Evolutionary conservation across 495 filamentous ascomycete genomes (phyloP), one percentile per base, ranked within the genome.

Genomic region (Daldinia caldariorum): DNA sequence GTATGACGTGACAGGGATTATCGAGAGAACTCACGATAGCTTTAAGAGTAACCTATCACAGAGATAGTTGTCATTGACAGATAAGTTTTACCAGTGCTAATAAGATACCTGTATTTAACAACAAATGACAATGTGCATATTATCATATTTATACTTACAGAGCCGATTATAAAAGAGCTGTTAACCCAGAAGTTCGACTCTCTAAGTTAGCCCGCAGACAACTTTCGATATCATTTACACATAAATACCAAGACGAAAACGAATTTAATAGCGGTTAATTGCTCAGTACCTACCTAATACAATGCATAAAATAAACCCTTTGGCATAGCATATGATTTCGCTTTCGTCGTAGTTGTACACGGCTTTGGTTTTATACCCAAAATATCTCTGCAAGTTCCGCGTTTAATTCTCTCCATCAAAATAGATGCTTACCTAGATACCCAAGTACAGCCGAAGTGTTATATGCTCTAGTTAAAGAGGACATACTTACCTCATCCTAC

Each of bases 1-100:
- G 32, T 51, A 69, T 69, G 53, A 41, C 65, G 65, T 68, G 65
- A 68, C 58, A 20, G 43, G 34, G 56, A 38, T 41, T 6, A 3
- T 47, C 43, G 9, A 20, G 20, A 3, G 43, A 2, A 22, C 18
- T 8, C 8, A 22, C 18, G 43, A 47, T 22, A 20, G 3, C 9
- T 8, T 6, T 47, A 1, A 18, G n/a, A 22, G 18, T 22, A 47
- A 26, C 26, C 26, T 26, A 26, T 26, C 26, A 26, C 26, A 26
- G 26, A 26, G 26, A 3, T 47, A 47, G 9, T 3, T 22, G 18
- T 47, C 41, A n/a, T 45, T 18, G 18, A 47, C 7, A 9, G 2
- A 22, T 22, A 9, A 7, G 6, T 10, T 20, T 47, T 22, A 4
- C 8, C 18, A 22, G 8, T 20, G 3, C 0, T 16, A 18, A 47